Conservation (phyloP, 164 flowering plant genomes). For the Vitis labrusca region DNA sequence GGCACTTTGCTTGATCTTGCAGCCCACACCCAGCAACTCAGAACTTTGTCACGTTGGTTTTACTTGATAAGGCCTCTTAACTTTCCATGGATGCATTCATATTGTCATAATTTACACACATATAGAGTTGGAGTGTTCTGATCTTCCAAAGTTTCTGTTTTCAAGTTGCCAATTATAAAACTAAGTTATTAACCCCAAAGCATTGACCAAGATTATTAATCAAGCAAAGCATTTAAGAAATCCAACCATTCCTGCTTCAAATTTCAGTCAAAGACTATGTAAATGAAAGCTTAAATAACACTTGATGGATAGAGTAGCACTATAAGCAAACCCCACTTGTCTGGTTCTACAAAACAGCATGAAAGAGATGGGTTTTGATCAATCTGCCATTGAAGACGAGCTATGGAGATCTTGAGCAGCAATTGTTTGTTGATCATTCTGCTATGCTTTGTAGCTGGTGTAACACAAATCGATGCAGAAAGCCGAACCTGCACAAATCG, state of each 20-base stretch:
- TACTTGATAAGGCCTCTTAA: no score
- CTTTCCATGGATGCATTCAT: no score
- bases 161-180: no score
- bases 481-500: slow-evolving; percentile 9
- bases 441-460: slow-evolving; percentile 12
- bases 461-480: slow-evolving; percentile 8
- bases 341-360: not conserved
- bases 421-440: slow-evolving; percentile 12
- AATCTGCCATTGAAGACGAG: not conserved
- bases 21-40: no score
- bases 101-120: no score
- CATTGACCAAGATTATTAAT: slow-evolving; percentile 19
- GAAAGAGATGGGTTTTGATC: not conserved
- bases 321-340: not conserved
- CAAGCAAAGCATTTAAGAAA: not conserved
- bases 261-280: not conserved
- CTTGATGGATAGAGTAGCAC: not conserved
- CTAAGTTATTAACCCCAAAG: slow-evolving; percentile 4
- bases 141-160: no score
- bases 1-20: not conserved
- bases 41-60: no score
- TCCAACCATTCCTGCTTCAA: not conserved
- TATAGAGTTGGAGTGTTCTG: no score
- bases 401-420: slow-evolving; percentile 15
- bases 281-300: not conserved